These are phyloP conservation scores for Anthoceros angustus DNA, from an alignment of 225 moss, liverwort and hornwort species.

Conservation along the genomic window DNA sequence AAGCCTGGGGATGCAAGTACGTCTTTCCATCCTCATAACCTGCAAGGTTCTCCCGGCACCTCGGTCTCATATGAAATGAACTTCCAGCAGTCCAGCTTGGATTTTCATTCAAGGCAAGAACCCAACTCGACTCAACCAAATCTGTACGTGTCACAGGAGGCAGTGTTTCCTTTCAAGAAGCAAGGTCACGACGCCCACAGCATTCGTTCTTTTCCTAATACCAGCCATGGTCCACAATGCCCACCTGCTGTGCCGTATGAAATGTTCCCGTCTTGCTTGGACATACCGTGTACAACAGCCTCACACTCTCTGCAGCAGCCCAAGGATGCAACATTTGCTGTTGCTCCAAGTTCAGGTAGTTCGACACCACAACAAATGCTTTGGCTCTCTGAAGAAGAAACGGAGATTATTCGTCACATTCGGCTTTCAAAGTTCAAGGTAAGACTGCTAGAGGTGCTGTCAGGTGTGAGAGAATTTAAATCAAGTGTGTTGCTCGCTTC, in stretches of 20 bases:
- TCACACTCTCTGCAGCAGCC: background rate
- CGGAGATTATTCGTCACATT: conserved; percentile 12
- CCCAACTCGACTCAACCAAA: no score
- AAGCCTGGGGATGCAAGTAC: no score
- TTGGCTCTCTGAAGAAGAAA: conserved; percentile 15
- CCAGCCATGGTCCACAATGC: background rate
- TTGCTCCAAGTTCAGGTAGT: background rate
- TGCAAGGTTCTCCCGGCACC: no score
- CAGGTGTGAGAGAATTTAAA: background rate
- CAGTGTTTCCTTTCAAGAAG: no score
- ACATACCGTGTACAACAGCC: background rate
- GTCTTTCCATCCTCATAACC: no score
- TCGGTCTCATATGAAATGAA: no score
- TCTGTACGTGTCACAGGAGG: no score
- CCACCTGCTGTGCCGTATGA: background rate
- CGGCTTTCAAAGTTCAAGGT: conserved; percentile 12
- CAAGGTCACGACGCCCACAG: background rate
- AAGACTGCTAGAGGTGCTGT: background rate
- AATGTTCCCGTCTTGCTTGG: background rate
- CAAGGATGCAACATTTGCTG: background rate
- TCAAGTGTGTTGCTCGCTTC: background rate
- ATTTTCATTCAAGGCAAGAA: no score
- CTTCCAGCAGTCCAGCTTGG: no score
- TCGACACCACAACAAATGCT: background rate
- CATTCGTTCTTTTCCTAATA: background rate